These are phyloP conservation scores for Candida suzukii DNA, from an alignment of 805 yeast genomes.

Conservation along the genomic window DNA sequence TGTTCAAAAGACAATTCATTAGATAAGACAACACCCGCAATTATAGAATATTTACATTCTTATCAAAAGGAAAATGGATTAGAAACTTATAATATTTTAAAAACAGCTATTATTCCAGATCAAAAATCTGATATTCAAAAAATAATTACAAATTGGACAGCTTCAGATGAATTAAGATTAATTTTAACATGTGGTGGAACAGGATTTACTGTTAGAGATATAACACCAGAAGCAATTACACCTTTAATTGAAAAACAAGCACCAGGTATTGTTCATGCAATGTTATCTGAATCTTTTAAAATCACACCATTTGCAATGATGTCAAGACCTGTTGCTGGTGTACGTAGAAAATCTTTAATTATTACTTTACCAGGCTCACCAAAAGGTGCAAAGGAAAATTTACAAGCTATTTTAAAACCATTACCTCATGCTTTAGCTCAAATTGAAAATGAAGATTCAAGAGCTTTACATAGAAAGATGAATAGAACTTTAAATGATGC, in stretches of 20 bases:
- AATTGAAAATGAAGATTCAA: slow-evolving; percentile 26
- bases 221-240: slow-evolving; percentile 44
- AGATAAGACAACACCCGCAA: slow-evolving; percentile 27
- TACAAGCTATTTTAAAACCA: slow-evolving; percentile 29
- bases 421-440: slow-evolving; percentile 39
- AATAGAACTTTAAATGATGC: slow-evolving; percentile 19
- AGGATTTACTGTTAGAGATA: slow-evolving; percentile 38
- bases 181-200: slow-evolving; percentile 49
- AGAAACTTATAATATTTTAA: slow-evolving; percentile 5
- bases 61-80: slow-evolving; percentile 2
- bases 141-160: slow-evolving; percentile 20
- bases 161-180: slow-evolving; percentile 15
- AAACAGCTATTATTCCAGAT: slow-evolving; percentile 30
- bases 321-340: slow-evolving; percentile 46
- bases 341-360: slow-evolving; percentile 27
- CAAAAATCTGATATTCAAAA: slow-evolving; percentile 23
- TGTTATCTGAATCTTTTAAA: slow-evolving; percentile 35
- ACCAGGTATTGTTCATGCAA: slow-evolving; percentile 41
- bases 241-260: slow-evolving; percentile 37
- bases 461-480: slow-evolving; percentile 31
- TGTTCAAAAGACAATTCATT: slow-evolving; percentile 23
- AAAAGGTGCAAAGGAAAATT: slow-evolving; percentile 39
- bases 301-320: slow-evolving; percentile 42
- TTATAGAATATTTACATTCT: slow-evolving; percentile 8
- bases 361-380: slow-evolving; percentile 49